These are phyloP conservation scores for Daldinia caldariorum DNA, from an alignment of 495 filamentous ascomycete species.

Conservation along the genomic window DNA sequence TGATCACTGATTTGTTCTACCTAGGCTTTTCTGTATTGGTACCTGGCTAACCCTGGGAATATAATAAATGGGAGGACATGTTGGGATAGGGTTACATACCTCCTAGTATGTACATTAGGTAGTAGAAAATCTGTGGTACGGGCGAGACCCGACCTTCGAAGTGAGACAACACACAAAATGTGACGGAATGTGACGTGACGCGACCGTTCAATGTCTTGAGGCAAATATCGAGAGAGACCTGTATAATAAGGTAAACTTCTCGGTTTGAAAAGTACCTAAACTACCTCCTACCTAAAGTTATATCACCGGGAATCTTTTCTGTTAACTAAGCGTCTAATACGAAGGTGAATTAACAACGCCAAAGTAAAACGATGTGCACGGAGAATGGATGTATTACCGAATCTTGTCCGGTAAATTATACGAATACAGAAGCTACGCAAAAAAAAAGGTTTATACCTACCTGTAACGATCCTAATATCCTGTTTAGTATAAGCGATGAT, in stretches of 20 bases:
- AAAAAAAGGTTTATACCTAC: too few relatives aligned
- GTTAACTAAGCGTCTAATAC: too few relatives aligned
- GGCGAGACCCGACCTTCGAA: constrained; percentile 24
- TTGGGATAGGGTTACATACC: neutral
- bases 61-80: constrained; percentile 16
- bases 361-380: neutral
- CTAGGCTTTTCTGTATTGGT: neutral
- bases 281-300: neutral
- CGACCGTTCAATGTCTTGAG: constrained; percentile 19
- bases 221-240: neutral
- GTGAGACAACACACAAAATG: constrained; percentile 31
- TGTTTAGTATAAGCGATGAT: neutral
- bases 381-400: neutral
- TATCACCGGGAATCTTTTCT: neutral
- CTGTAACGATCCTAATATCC: neutral
- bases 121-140: constrained; percentile 27
- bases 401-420: neutral
- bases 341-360: neutral
- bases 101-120: too few relatives aligned
- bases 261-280: too few relatives aligned
- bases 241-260: neutral
- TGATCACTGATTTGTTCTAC: constrained; percentile 2
- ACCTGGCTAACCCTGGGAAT: constrained; percentile 1
- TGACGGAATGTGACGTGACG: constrained; percentile 37
- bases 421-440: neutral